Evolutionary conservation across 2,329 filamentous ascomycete genomes (phyloP).

Genomic region (Epichloe festucae): DNA sequence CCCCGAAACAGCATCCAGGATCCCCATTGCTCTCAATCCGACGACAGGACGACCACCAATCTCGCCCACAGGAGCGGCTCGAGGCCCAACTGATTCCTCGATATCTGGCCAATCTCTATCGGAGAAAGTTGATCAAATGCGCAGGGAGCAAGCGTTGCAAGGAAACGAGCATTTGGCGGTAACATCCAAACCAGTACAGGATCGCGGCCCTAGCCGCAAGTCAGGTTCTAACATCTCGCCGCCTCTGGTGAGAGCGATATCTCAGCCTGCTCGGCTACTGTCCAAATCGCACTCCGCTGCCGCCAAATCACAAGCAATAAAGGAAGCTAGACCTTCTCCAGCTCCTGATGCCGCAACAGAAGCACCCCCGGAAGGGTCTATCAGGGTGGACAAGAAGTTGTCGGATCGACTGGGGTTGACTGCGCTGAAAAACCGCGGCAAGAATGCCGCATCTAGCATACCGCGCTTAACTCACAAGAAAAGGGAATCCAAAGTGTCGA

Average conservation of each 20-base stretch:
- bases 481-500: conserved; percentile 69
- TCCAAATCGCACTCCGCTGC: conserved; percentile 32
- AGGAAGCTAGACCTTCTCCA: conserved; percentile 20
- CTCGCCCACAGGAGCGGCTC: conserved; percentile 10
- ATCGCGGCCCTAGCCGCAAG: conserved; percentile 31
- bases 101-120: conserved; percentile 19
- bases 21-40: not conserved
- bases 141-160: conserved; percentile 30
- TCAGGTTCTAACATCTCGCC: conserved; percentile 33
- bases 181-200: conserved; percentile 14
- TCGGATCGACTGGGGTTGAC: conserved; percentile 57
- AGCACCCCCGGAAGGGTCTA: conserved; percentile 22
- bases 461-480: conserved; percentile 72
- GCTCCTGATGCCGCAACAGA: conserved; percentile 12
- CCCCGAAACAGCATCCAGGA: not conserved
- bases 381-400: conserved; percentile 59
- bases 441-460: conserved; percentile 60
- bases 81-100: conserved; percentile 9
- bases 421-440: conserved; percentile 47
- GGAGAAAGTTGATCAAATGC: conserved; percentile 38
- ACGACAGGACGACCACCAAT: conserved; percentile 10
- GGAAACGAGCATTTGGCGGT: conserved; percentile 14
- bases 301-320: conserved; percentile 26
- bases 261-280: conserved; percentile 35
- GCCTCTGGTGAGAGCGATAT: conserved; percentile 39